phyloP scores from a whole-genome alignment of 768 basidiomycete genomes.

The Macrocybe gigantea region DNA sequence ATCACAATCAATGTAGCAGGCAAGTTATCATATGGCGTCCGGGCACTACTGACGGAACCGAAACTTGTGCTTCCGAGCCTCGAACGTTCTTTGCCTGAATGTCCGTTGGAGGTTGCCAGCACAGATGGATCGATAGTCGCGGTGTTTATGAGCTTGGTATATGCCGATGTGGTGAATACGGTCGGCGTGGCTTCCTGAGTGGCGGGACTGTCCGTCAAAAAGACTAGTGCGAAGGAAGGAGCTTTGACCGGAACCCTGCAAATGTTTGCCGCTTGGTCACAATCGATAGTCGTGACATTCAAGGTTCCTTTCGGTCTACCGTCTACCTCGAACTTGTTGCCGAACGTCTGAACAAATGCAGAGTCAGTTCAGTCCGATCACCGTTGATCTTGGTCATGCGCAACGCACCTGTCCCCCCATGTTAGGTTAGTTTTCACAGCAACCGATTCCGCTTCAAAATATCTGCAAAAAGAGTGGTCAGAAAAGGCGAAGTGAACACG shows the following conservation, averaged over 20 bases:
- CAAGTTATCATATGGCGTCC: background rate
- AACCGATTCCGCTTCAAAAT: constrained; percentile 50
- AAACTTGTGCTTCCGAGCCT: constrained; percentile 26
- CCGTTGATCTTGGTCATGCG: background rate
- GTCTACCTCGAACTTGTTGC: constrained; percentile 56
- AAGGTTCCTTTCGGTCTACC: constrained; percentile 56
- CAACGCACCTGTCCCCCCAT: constrained; percentile 65
- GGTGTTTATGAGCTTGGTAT: constrained; percentile 51
- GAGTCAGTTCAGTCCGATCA: background rate
- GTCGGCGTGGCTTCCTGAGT: constrained; percentile 23
- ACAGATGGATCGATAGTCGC: constrained; percentile 47
- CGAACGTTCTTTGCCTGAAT: constrained; percentile 20
- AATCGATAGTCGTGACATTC: constrained; percentile 52
- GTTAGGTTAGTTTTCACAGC: constrained; percentile 60
- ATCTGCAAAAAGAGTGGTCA: constrained; percentile 26
- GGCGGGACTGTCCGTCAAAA: constrained; percentile 43
- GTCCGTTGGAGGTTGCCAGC: constrained; percentile 50
- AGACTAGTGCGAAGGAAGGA: constrained; percentile 73
- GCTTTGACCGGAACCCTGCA: constrained; percentile 63
- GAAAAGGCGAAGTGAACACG: background rate
- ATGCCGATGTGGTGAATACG: constrained; percentile 54
- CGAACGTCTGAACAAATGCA: constrained; percentile 44
- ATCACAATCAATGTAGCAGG: background rate
- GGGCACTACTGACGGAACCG: constrained; percentile 17
- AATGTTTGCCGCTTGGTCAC: constrained; percentile 43